Base-by-base conservation (phyloP, 2,329 filamentous ascomycete genomes). In the Sclerotinia minor region DNA sequence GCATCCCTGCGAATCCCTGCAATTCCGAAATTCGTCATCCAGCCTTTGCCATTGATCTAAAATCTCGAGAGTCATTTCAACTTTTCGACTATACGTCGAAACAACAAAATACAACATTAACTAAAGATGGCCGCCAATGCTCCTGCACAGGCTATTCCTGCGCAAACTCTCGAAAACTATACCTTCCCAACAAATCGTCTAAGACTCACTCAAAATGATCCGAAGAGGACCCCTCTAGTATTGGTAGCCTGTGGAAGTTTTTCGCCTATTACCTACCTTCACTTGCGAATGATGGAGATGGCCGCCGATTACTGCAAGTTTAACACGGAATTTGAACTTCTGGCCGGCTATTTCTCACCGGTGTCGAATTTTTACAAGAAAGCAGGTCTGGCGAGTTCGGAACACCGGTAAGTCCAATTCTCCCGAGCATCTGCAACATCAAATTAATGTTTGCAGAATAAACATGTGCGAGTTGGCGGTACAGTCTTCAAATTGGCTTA, bases 231-330 rank as follows among this genome's bases (percentile, higher is more conserved):
- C 41, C 88, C 89, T 19, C 81, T 91, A 52, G 86, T 90, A 9
- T 83, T 91, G 65, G 87, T 91, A 64, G 88, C 88, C 59, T 91
- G 89, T 74, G 89, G 87, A 63, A 87, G 84, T 75, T 94, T 92
- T 80, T 91, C 88, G 0, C 91, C 90, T 24, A 87, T 90, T 61
- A 91, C 89, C 8, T 91, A 90, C 75, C 83, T 93, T 38, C 91
- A 94, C 77, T 81, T 95, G 71, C 89, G 91, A 77, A 94, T 96
- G 90, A 94, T 95, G 76, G 90, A 92, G 75, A 92, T 96, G 87
- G 55, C 65, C 44, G 26, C 58, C 44, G 91, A 95, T 79, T 94
- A 90, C 79, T 88, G 88, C 73, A 88, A 89, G 71, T 89, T 90
- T 78, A 89, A 87, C 77, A 88, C 87, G 32, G 82, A 91, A 65